Evolutionary conservation across 805 yeast genomes (phyloP).

Genomic region (Clavispora santaluciae): DNA sequence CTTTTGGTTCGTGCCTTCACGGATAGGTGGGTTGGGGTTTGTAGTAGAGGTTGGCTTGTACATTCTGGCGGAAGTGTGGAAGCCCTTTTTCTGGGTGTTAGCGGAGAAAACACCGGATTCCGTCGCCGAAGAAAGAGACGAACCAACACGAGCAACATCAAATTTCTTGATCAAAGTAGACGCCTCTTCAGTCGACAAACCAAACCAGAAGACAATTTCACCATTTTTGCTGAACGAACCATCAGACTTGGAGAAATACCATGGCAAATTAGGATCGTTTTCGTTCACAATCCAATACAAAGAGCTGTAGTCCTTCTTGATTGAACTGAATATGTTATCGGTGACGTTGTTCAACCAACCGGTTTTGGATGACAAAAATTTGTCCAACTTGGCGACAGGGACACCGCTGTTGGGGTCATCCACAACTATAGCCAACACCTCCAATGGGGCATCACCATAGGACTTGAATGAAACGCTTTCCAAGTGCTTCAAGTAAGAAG

Average conservation of each 20-base stretch:
- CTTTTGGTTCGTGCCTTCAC: conserved; percentile 55
- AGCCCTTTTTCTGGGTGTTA: conserved; percentile 48
- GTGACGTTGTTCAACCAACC: conserved; percentile 98
- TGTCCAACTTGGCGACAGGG: conserved; percentile 65
- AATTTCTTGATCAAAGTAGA: conserved; percentile 56
- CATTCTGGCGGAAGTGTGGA: conserved; percentile 24
- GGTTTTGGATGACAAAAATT: conserved; percentile 77
- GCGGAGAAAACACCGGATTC: conserved; percentile 46
- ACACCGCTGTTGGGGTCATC: conserved; percentile 37
- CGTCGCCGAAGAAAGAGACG: conserved; percentile 33
- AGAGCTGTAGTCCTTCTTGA: conserved; percentile 65
- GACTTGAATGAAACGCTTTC: conserved; percentile 62
- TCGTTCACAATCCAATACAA: conserved; percentile 89
- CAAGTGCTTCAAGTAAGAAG: conserved; percentile 72
- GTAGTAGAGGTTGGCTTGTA: conserved; percentile 4
- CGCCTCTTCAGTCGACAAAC: conserved; percentile 63
- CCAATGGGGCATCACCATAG: conserved; percentile 94
- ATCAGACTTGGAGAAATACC: conserved; percentile 90
- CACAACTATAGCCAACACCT: conserved; percentile 83
- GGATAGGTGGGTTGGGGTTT: conserved; percentile 71
- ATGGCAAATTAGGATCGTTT: conserved; percentile 82
- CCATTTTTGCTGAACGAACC: conserved; percentile 93
- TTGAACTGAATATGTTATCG: conserved; percentile 84
- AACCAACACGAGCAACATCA: conserved; percentile 31
- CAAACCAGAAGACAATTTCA: conserved; percentile 91